Base-by-base conservation (phyloP, 495 filamentous ascomycete species). In the Talaromyces proteolyticus region DNA sequence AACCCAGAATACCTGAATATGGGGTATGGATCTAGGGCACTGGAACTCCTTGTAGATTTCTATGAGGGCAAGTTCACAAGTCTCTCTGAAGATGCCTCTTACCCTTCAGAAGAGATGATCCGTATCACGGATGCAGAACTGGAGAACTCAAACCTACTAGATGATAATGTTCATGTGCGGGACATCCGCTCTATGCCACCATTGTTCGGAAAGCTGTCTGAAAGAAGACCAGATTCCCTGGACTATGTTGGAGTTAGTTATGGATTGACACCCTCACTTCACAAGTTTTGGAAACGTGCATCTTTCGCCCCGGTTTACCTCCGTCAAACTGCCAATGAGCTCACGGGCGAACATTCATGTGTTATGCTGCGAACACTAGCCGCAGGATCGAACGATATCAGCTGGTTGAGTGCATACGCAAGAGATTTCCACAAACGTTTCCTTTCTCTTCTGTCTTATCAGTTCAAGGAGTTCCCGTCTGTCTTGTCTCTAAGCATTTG, bases 191-290 rank as follows among this genome's bases (percentile, higher is more conserved):
- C 85, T 55, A 91, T 99, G 79, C 92, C 94, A 12, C 91, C 94
- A 0, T 75, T 99, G 2, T 95, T 99, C 59, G 81, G 92, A 11
- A 91, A 91, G 61, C 72, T 99, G 24, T 80, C 85, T 0, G 91
- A 99, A 65, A 81, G 88, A 38, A 83, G 82, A 22, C 87, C 94
- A 2, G 83, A 90, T 53, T 61, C 65, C 6, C 81, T 97, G 1
- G 94, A 97, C 63, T 99, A 97, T 57, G 59, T 97, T 16, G 94
- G 94, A 63, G 93, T 97, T 53, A 92, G 87, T 65, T 99, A 92
- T 57, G 94, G 94, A 24, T 77, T 99, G 29, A 99, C 94, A 2
- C 76, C 86, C 21, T 73, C 79, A 3, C 80, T 99, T 10, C 94
- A 96, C 70, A 95, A 88, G 59, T 97, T 99, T 76, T 99, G 94